Evolutionary conservation across 768 basidiomycete genomes (phyloP), one percentile per base, ranked within the genome.

Genomic region (Tricholoma flavovirens): DNA sequence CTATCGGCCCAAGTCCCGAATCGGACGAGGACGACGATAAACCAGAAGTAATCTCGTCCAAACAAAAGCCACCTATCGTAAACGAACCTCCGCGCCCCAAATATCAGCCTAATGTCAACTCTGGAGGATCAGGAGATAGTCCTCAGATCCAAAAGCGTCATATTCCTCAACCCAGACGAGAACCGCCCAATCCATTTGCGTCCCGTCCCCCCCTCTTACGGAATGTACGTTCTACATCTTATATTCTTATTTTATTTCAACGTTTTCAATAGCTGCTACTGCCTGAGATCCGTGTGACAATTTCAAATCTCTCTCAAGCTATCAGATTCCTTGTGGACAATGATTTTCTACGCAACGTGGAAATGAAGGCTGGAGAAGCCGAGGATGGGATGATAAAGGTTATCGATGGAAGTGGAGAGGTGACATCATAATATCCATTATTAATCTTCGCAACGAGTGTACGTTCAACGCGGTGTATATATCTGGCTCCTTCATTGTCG

Each of bases 231-330:
- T 9, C 50, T 26, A 14, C 26, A 24, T 49, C 12, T 7, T 9
- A 14, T 11, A 33, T 56, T 26, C 38, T 22, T 29, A 46, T 14
- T 48, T 45, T 51, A 17, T 15, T 35, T 38, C n/a, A 49, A 49
- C 19, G 15, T 21, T 38, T 49, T 22, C 30, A 30, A 52, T 62
- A 94, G 90, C 73, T 97, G 11, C 77, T 97, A 4, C 74, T 87
- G 17, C 90, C 88, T 11, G 93, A 96, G 66, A 93, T 96, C 36
- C 83, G 87, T 26, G 78, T 90, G 60, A 95, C 94, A 0, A 80
- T 94, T 4, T 95, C 93, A 1, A 94, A 94, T 69, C 77, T 98
- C 4, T 93, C 93, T 0, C 95, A 98, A 68, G 92, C 90, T 4
- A 90, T 97, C 60, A 84, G 81, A 29, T 98, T 97, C 69, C 69